Base-by-base conservation (phyloP, 202 grass and related monocot species). In the Hordeum pubiflorum region DNA sequence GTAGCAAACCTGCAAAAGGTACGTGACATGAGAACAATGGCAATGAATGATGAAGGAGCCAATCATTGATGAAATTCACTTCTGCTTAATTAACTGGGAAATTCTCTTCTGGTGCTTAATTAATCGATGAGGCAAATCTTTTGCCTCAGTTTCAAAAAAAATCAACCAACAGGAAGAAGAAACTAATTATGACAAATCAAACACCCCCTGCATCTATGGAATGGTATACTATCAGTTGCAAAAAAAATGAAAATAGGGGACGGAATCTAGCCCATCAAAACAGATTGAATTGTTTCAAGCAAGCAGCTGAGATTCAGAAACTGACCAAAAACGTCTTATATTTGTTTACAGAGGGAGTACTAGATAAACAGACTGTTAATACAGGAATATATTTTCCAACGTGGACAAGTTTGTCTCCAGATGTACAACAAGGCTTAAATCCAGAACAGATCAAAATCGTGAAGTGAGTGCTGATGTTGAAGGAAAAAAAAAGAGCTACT, bases 1-100 rank as follows among this genome's bases (percentile, higher is more conserved):
- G 7, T 61, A 15, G 11, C 27, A 63, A 46, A 20, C 86, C 86
- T 88, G 86, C 32, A 61, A 0, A 61, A 48, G 9, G 27, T 48
- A 71, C 24, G 43, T 52, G 4, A 46, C n/a, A 82, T 83, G 14
- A 78, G 34, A 79, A 58, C n/a, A n/a, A 10, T n/a, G 31, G 69
- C 6, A 69, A 69, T 72, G 23, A 56, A 32, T 32, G 24, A 81
- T 22, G 14, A 41, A 43, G 0, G 4, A 21, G 58, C 5, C 3
- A 64, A 64, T 21, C 8, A 13, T 52, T 50, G 27, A 64, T 52
- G 43, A 61, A 10, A 64, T 23, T 29, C 27, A 2, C 27, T 29
- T 29, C 27, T 29, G 27, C 27, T 29, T 29, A 2, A 29, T 29
- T 29, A 29, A 29, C 27, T 29, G 27, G 27, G 27, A 2, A 29